Evolutionary conservation across 495 filamentous ascomycete species (phyloP).

Genomic region (Aspergillus biplanus): DNA sequence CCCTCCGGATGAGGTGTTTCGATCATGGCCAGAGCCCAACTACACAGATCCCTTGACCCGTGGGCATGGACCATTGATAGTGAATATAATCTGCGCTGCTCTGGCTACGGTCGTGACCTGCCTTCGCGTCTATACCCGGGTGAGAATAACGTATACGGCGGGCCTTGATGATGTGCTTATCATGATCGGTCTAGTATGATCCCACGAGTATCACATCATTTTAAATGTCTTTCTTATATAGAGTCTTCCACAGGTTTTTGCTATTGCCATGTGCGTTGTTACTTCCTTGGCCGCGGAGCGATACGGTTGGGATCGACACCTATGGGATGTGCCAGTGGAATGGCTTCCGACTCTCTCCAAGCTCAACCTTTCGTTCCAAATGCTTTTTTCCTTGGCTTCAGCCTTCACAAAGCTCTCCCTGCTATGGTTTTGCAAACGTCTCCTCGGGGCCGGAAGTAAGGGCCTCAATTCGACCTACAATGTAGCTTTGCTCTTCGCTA

Average conservation of each 20-base stretch:
- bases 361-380: slow-evolving; percentile 54
- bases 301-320: slow-evolving; percentile 60
- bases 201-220: neutral
- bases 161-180: slow-evolving; percentile 55
- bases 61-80: slow-evolving; percentile 46
- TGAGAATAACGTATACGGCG: slow-evolving; percentile 46
- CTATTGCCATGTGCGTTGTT: slow-evolving; percentile 48
- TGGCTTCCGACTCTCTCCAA: slow-evolving; percentile 42
- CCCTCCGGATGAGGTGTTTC: slow-evolving; percentile 48
- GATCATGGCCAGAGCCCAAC: slow-evolving; percentile 59
- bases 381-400: slow-evolving; percentile 57
- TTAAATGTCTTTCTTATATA: neutral
- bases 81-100: slow-evolving; percentile 43
- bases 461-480: slow-evolving; percentile 42
- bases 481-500: slow-evolving; percentile 44
- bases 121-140: slow-evolving; percentile 54
- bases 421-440: slow-evolving; percentile 59
- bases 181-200: slow-evolving; percentile 39
- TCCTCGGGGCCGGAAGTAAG: slow-evolving; percentile 46
- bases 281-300: slow-evolving; percentile 45
- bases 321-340: slow-evolving; percentile 52
- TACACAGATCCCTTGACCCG: slow-evolving; percentile 56
- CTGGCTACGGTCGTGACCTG: slow-evolving; percentile 45
- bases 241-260: slow-evolving; percentile 23
- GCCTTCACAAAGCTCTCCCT: slow-evolving; percentile 61